Evolutionary conservation across 306 rosid species (phyloP), one percentile per base, ranked within the genome.

Genomic region (Trifolium pratense): DNA sequence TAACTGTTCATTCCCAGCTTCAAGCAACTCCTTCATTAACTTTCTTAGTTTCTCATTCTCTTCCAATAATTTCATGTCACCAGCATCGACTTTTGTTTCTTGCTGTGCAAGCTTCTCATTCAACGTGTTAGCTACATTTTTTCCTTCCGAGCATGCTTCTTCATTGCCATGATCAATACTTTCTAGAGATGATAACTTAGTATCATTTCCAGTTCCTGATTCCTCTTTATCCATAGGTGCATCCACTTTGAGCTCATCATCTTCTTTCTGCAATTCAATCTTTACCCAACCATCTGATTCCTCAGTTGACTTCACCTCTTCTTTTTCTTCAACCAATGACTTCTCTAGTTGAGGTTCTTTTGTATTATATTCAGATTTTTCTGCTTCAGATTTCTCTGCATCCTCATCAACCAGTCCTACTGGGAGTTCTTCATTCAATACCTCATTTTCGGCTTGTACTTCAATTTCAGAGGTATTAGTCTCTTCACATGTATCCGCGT

Each of bases 1-100:
- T 7, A 88, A 5, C 68, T 92, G 98, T 21, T 86, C 77, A 34
- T 88, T 88, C 34, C 96, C 95, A 3, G 86, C 86, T 66, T 81
- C 89, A 56, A 90, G 70, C 67, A 92, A 70, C 78, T 86, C 87
- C 75, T 74, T 77, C 90, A 86, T 75, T 89, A 83, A 74, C 64
- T 84, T 76, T 68, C 86, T 84, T 18, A 90, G 49, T 74, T 75
- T 84, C 76, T 79, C 85, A 73, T 86, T 90, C 76, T 92, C 96
- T 64, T 90, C 80, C 3, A 73, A 17, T 9, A 87, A 48, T 18
- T 64, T 78, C 4, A 42, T 20, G 5, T 80, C 68, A 20, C 75
- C 75, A 49, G 4, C 53, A 52, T 49, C 68, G 9, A 4, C 55
- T 39, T 65, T 55, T 14, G 18, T 3, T 9, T 64, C 78, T 5